Conservation (phyloP, 1,284 basidiomycete genomes). For the Cryptococcus sp. region DNA sequence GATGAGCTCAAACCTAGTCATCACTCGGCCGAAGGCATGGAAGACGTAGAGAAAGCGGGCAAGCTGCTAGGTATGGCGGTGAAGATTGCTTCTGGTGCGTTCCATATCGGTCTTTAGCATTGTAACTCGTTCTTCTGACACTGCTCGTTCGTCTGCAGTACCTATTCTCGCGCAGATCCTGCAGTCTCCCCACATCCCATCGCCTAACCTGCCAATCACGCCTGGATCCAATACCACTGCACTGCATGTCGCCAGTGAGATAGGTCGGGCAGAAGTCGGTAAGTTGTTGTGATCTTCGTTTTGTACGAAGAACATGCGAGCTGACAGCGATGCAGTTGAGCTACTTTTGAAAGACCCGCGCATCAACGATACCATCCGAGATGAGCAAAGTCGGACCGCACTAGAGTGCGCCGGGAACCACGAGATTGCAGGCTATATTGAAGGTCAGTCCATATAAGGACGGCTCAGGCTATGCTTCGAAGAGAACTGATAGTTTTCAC, state of each 20-base stretch:
- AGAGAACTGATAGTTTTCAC: slow-evolving; percentile 3
- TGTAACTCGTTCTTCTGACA: too few relatives aligned
- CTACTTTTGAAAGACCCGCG: slow-evolving; percentile 73
- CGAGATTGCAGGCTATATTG: slow-evolving; percentile 69
- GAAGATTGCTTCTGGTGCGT: slow-evolving; percentile 75
- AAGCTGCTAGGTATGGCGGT: slow-evolving; percentile 83
- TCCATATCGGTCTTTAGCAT: slow-evolving; percentile 3
- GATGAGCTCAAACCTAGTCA: slow-evolving; percentile 62
- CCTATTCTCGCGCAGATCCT: slow-evolving; percentile 67
- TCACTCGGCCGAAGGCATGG: slow-evolving; percentile 56
- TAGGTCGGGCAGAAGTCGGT: slow-evolving; percentile 75
- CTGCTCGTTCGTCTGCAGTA: slow-evolving; percentile 1
- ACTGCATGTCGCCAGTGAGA: slow-evolving; percentile 80
- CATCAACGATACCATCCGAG: slow-evolving; percentile 78
- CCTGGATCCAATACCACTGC: slow-evolving; percentile 74
- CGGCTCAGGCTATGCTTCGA: background rate
- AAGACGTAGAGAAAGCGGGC: slow-evolving; percentile 58
- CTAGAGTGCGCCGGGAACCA: slow-evolving; percentile 68
- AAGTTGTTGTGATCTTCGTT: slow-evolving; percentile 25
- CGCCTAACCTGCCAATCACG: slow-evolving; percentile 57
- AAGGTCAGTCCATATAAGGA: slow-evolving; percentile 59
- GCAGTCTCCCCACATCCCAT: slow-evolving; percentile 70
- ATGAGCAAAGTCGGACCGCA: slow-evolving; percentile 70
- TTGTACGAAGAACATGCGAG: background rate
- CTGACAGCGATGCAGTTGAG: slow-evolving; percentile 54